A percentile compares a stretch with the other conserved stretches of the same genome.
Evolutionary conservation across 129 eudicot genomes (phyloP).

Genomic region (Pseudognaphalium luteoalbum): DNA sequence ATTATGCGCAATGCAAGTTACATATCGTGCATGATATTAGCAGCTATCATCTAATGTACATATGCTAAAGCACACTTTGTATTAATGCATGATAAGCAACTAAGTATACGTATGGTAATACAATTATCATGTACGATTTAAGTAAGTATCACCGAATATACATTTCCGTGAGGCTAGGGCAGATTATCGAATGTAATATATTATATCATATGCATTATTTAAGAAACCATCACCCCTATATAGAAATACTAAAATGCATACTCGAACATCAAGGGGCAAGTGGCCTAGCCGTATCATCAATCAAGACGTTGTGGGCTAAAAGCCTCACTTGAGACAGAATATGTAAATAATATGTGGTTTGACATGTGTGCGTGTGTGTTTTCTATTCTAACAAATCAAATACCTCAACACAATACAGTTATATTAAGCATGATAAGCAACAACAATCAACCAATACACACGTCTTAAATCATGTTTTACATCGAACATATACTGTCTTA

Average conservation of each 20-base stretch:
- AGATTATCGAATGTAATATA: no score
- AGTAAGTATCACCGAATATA: background rate
- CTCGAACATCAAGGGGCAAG: background rate
- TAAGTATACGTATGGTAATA: background rate
- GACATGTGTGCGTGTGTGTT: background rate
- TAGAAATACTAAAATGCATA: background rate
- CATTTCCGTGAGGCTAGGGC: no score
- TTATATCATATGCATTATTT: no score
- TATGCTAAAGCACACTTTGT: no score
- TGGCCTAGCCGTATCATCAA: background rate
- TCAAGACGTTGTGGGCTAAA: no score
- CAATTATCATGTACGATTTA: background rate
- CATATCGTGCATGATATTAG: no score
- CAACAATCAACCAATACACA: background rate
- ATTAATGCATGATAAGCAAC: background rate
- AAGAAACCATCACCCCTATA: no score
- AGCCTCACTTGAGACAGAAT: no score
- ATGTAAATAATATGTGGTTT: background rate
- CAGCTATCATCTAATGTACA: no score
- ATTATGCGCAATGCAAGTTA: background rate
- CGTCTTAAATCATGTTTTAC: background rate
- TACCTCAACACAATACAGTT: background rate
- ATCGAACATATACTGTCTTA: no score
- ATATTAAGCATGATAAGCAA: background rate
- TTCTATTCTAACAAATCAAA: background rate